phyloP scores from a whole-genome alignment of 129 eudicot genomes.

The Flaveria sonorensis region DNA sequence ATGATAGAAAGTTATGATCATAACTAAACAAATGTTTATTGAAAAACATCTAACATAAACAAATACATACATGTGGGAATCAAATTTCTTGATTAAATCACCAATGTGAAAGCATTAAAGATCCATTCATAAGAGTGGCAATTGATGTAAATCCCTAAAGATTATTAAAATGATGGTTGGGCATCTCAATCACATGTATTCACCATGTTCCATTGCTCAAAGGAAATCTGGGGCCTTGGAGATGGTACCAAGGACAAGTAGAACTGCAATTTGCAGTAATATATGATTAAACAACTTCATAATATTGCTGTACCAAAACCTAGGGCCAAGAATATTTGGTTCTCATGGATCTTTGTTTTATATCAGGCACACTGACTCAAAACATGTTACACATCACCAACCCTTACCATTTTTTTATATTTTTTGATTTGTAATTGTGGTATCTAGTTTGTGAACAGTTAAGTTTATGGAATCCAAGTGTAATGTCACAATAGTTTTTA shows the following conservation, averaged over 20 bases:
- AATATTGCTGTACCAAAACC: conserved; percentile 42
- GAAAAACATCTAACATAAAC: neutral
- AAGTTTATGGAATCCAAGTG: neutral
- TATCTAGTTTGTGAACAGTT: neutral
- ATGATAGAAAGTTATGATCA: neutral
- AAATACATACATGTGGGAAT: conserved; percentile 26
- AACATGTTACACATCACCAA: conserved; percentile 19
- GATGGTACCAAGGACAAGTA: conserved; percentile 41
- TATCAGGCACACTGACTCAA: conserved; percentile 31
- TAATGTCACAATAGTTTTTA: neutral
- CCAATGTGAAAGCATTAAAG: conserved; percentile 39
- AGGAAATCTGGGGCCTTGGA: conserved; percentile 30
- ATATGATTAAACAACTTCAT: conserved; percentile 28
- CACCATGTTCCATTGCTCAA: conserved; percentile 40
- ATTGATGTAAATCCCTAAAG: conserved; percentile 34
- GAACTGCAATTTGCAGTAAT: conserved; percentile 40
- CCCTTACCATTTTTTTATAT: too few species aligned
- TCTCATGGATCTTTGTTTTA: conserved; percentile 39
- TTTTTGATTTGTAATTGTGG: too few species aligned
- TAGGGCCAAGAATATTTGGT: conserved; percentile 39
- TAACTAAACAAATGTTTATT: neutral
- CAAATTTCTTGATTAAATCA: conserved; percentile 36
- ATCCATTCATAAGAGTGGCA: conserved; percentile 30
- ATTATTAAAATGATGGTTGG: conserved; percentile 33
- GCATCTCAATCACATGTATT: conserved; percentile 41